Base-by-base conservation (phyloP, 1,284 basidiomycete genomes). In the Macrocystidia cucumis region DNA sequence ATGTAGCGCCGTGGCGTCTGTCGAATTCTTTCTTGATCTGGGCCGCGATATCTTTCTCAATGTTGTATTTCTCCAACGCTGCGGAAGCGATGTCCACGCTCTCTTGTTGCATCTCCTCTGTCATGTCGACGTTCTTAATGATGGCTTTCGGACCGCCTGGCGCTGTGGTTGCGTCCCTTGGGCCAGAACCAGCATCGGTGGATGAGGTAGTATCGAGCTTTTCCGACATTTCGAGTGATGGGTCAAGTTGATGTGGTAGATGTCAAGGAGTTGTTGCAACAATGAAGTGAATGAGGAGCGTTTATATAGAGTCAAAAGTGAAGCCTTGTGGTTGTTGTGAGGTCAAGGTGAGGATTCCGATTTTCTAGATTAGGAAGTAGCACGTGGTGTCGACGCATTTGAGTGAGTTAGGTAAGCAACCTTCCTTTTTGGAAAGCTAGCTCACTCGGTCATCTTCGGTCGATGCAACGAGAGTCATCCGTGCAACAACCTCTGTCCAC, bases 21-120 rank as follows among this genome's bases (percentile, higher is more conserved):
- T 98, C 93, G 59, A 96, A 91, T 64, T 95, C 90, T 62, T 93
- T 91, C 75, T 98, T 98, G 73, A 97, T 88, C 61, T 91, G 82
- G 25, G 93, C 91, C 9, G 93, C 95, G 56, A 98, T 92, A 61
- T 98, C 91, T 66, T 96, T 97, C 70, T 97, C 93, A 63, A 96
- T 86, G 57, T 75, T 84, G 66, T 85, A 91, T 60, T 90, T 88
- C 46, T 90, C 84, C 54, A 98, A 72, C 1, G 92, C 91, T 17
- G 78, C 72, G 12, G 76, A 75, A 18, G 91, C 83, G 50, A 91
- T 79, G 52, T 96, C 89, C 49, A 98, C 84, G 45, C 81, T 81
- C 60, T 88, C 82, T 59, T 89, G 81, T 63, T 97, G 92, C 90
- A 97, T 90, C 51, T 96, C 91, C 43, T 96, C 89, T 41, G 69